Percentiles rank a stretch among this genome's conserved stretches.
phyloP scores from a whole-genome alignment of 805 yeast species.

The Clavispora carvajalis region DNA sequence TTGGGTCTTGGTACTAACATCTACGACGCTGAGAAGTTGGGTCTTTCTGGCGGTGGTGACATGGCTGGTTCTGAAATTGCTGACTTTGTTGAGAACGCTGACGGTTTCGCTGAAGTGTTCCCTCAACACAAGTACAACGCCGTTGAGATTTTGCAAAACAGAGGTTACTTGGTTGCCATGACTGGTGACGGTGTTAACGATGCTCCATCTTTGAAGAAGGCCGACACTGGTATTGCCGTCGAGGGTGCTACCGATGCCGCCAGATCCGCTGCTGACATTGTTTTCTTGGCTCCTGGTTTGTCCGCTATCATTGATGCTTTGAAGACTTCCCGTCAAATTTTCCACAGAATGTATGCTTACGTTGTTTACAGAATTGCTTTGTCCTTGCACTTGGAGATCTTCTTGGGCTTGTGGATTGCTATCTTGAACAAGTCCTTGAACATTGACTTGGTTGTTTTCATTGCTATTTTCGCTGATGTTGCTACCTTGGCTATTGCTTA shows the following conservation, averaged over 20 bases:
- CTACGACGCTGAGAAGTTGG: conserved; percentile 94
- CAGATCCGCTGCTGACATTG: conserved; percentile 94
- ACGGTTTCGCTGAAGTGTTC: conserved; percentile 98
- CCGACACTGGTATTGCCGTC: conserved; percentile 86
- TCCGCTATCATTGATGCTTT: conserved; percentile 89
- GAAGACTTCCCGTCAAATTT: conserved; percentile 92
- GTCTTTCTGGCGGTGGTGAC: conserved; percentile 88
- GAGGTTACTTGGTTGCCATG: conserved; percentile 98
- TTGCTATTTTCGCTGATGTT: conserved; percentile 96
- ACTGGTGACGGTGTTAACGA: conserved; percentile 99
- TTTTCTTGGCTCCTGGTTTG: conserved; percentile 88
- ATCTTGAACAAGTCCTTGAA: conserved; percentile 80
- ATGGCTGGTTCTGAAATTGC: conserved; percentile 97
- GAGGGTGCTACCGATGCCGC: conserved; percentile 98
- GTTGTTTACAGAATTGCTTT: conserved; percentile 97
- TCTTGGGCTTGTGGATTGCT: conserved; percentile 96
- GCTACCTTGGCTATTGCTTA: conserved; percentile 96
- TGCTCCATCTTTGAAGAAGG: conserved; percentile 96
- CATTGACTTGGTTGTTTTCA: conserved; percentile 90
- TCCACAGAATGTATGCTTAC: conserved; percentile 98
- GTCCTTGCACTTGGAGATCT: conserved; percentile 89
- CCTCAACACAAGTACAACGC: conserved; percentile 97
- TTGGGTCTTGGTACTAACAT: conserved; percentile 95
- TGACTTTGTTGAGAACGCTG: conserved; percentile 94
- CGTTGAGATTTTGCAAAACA: conserved; percentile 89